A percentile compares a stretch with the other conserved stretches of the same genome.
Conservation (phyloP, 2,329 filamentous ascomycete genomes). For the Camptophora hylomeconis region DNA sequence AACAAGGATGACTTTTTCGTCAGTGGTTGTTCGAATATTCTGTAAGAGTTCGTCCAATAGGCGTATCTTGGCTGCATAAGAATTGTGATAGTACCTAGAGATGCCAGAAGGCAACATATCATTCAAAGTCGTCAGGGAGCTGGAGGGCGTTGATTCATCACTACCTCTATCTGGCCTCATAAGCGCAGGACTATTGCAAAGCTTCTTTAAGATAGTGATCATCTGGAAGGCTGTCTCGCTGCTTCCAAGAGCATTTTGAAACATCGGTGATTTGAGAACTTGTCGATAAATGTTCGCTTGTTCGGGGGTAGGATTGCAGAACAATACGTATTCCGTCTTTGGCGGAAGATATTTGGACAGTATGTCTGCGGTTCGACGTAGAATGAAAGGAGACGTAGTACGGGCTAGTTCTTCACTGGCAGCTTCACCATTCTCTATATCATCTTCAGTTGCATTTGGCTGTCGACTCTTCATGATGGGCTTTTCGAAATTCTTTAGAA, state of each 20-base stretch:
- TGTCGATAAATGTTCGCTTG: conserved; percentile 50
- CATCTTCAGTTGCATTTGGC: conserved; percentile 46
- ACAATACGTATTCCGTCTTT: conserved; percentile 55
- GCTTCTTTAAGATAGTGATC: conserved; percentile 60
- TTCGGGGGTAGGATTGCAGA: conserved; percentile 48
- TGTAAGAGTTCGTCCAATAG: conserved; percentile 54
- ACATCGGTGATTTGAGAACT: conserved; percentile 52
- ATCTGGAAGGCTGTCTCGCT: conserved; percentile 50
- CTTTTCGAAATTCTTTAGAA: conserved; percentile 51
- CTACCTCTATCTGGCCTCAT: conserved; percentile 38
- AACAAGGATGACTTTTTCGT: conserved; percentile 62
- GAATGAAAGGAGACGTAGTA: conserved; percentile 51
- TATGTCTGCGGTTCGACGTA: conserved; percentile 54
- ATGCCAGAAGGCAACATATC: conserved; percentile 43
- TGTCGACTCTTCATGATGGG: conserved; percentile 53
- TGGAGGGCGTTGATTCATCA: conserved; percentile 35
- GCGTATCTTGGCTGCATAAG: conserved; percentile 52
- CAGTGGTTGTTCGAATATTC: conserved; percentile 45
- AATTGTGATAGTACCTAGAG: conserved; percentile 39
- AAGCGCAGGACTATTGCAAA: conserved; percentile 58
- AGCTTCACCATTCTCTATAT: conserved; percentile 51
- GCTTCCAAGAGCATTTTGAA: conserved; percentile 48
- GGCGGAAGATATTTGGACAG: conserved; percentile 51
- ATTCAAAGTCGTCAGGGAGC: conserved; percentile 33
- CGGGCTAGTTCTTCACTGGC: conserved; percentile 47